Conservation (phyloP, 106 monocot genomes). For the Dendrobium chrysotoxum region DNA sequence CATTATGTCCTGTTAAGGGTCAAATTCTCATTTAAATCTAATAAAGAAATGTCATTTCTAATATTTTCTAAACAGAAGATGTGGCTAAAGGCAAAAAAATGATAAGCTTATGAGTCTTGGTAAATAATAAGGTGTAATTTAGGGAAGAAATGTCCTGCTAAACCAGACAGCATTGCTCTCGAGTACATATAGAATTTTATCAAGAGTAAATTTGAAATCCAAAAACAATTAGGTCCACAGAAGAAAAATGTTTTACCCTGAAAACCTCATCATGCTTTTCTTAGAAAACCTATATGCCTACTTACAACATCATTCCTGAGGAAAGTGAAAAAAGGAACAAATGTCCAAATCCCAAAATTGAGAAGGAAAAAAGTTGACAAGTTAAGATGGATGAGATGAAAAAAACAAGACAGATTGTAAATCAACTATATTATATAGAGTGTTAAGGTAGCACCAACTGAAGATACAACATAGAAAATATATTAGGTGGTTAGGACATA, state of each 20-base stretch:
- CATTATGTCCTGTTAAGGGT: too few species aligned
- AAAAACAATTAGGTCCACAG: background rate
- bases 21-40: too few species aligned
- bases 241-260: background rate
- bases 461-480: background rate
- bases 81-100: too few species aligned
- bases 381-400: background rate
- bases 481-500: background rate
- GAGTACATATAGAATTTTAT: background rate
- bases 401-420: background rate
- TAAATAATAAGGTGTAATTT: too few species aligned
- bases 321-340: slow-evolving; percentile 1
- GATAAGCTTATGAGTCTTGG: too few species aligned
- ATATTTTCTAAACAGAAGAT: too few species aligned
- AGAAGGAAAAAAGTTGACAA: background rate
- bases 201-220: background rate
- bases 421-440: background rate
- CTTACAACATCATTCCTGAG: background rate
- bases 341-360: too few species aligned
- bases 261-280: background rate
- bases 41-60: too few species aligned
- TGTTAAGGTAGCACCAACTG: background rate
- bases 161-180: background rate
- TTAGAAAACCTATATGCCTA: background rate
- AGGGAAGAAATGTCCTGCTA: too few species aligned